Percentiles rank a stretch among this genome's conserved stretches.
Evolutionary conservation across 2,329 filamentous ascomycete species (phyloP).

Genomic region (Venturiaceae sp.): DNA sequence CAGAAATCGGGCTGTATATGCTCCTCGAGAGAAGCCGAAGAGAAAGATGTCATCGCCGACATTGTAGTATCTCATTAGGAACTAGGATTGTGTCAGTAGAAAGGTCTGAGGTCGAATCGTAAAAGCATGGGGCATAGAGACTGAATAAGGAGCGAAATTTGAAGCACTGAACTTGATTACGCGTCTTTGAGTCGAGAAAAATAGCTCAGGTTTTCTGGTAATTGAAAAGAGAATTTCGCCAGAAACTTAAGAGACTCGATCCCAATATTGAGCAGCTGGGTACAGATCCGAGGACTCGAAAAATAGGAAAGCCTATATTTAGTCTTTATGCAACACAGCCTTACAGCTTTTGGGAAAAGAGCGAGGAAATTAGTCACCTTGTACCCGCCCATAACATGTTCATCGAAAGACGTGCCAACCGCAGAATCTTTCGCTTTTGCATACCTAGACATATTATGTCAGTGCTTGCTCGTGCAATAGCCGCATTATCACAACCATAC

Average conservation of each 20-base stretch:
- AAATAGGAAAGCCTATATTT: no score
- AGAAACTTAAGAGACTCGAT: no score
- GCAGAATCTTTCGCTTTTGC: conserved; percentile 69
- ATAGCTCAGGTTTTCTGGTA: no score
- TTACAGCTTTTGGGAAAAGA: not conserved
- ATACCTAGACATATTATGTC: conserved; percentile 18
- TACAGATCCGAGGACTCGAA: no score
- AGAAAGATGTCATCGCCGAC: conserved; percentile 39
- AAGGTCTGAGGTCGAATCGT: no score
- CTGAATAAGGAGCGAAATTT: no score
- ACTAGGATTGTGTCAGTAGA: conserved; percentile 16
- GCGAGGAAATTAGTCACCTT: conserved; percentile 57
- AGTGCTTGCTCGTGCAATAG: not conserved
- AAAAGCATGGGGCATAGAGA: no score
- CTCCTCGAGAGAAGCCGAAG: conserved; percentile 39
- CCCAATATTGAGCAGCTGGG: no score
- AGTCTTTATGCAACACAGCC: no score
- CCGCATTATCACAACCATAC: conserved; percentile 29
- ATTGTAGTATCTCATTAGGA: conserved; percentile 39
- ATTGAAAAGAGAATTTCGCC: no score
- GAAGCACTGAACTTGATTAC: no score
- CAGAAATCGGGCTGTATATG: conserved; percentile 42
- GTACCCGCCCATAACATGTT: conserved; percentile 77
- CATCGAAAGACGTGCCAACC: conserved; percentile 68
- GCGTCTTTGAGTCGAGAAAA: not conserved